These are phyloP conservation scores for Isatis lusitanica DNA, from an alignment of 441 rosid genomes.

Conservation along the genomic window DNA sequence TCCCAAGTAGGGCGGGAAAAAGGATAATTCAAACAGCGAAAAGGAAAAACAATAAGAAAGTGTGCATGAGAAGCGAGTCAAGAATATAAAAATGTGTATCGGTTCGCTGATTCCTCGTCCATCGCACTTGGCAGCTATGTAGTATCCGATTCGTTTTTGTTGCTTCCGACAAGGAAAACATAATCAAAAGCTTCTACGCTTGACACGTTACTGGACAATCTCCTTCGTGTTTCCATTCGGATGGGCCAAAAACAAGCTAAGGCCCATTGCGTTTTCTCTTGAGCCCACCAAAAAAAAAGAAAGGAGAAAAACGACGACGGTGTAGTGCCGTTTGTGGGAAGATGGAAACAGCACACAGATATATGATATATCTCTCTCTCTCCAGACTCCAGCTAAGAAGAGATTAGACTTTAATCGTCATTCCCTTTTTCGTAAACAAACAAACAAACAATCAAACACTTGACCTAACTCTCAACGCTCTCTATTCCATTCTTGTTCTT, in stretches of 20 bases:
- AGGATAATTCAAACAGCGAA: too few relatives aligned
- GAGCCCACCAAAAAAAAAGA: too few relatives aligned
- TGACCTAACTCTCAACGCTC: conserved; percentile 35
- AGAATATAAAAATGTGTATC: too few relatives aligned
- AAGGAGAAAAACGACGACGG: neutral
- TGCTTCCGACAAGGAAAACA: too few relatives aligned
- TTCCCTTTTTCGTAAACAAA: neutral
- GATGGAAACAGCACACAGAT: conserved; percentile 2
- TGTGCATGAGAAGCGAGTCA: too few relatives aligned
- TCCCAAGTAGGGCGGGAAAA: too few relatives aligned
- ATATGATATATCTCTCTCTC: neutral
- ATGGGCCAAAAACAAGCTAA: neutral
- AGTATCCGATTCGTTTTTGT: too few relatives aligned
- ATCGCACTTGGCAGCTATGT: too few relatives aligned
- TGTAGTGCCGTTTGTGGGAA: conserved; percentile 19
- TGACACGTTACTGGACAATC: too few relatives aligned
- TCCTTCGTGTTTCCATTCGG: neutral
- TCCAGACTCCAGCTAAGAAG: conserved; percentile 20
- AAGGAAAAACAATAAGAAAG: too few relatives aligned
- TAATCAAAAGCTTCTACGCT: too few relatives aligned
- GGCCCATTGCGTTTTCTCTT: neutral
- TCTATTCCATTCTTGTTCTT: conserved; percentile 18
- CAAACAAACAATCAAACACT: conserved; percentile 19
- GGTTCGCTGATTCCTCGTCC: too few relatives aligned
- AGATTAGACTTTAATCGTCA: neutral